Evolutionary conservation across 108 stramenopile species (phyloP), one percentile per base, ranked within the genome.

Genomic region (Pelagomonas calceolata): DNA sequence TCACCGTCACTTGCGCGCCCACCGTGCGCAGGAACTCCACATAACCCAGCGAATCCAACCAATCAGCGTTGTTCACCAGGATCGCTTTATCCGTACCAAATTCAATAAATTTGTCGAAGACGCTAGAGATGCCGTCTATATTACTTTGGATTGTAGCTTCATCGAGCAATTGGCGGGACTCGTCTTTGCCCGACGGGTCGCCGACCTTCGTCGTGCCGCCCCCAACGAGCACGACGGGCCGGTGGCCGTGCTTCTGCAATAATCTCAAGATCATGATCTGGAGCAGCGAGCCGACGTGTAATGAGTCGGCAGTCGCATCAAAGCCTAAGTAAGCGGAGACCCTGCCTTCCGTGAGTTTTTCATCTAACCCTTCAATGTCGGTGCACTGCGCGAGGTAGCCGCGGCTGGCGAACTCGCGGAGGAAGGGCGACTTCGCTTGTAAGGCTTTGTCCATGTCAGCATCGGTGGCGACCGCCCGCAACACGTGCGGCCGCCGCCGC

Each of bases 161-260:
- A 16, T 84, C 88, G 36, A 97, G 77, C 79, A 97, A 60, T 36
- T 84, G 73, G 32, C 96, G 88, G 63, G 89, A 81, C 79, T 96
- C 94, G 72, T 95, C 94, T 81, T 96, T 97, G 31, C 98, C 98
- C 16, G 92, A 95, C 30, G 98, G 98, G 82, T 99, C 98, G 29
- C 98, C 98, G 10, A 99, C 90, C 74, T 95, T 94, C 69, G 88
- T 89, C 10, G 96, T 97, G 1, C 94, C 96, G 17, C 96, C 95
- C 5, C 97, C 97, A 34, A 98, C 84, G 35, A 98, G 81, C 16
- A 95, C 93, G 34, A 96, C 78, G 15, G 95, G 93, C 69, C 86
- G 81, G 75, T 93, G 92, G 30, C 95, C 95, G 30, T 73, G 72
- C 65, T 85, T 74, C 79, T 96, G 95, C 66, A 95, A 83, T 73